Conservation (phyloP, 2,329 filamentous ascomycete genomes). For the Madurella fahalii region DNA sequence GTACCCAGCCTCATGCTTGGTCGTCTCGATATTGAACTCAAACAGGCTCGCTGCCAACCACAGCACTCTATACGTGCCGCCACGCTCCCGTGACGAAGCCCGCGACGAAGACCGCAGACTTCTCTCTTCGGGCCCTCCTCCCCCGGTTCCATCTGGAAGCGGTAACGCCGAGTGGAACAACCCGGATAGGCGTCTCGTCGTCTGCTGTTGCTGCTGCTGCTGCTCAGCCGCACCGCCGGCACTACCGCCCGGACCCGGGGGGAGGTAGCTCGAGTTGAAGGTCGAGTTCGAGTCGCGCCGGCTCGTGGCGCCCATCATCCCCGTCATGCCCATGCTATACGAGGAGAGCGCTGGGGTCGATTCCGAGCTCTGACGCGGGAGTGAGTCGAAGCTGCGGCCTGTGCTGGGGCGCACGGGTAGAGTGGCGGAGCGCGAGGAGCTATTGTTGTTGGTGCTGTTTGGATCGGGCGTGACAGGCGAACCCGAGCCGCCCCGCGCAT, state of each 20-base stretch:
- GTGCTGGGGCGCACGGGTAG: conserved; percentile 52
- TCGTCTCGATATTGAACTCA: conserved; percentile 93
- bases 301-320: conserved; percentile 27
- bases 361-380: conserved; percentile 51
- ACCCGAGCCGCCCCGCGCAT: conserved; percentile 51
- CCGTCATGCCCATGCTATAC: conserved; percentile 21
- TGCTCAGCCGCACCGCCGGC: conserved; percentile 10
- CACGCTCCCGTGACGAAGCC: conserved; percentile 57
- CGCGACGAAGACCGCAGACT: conserved; percentile 47
- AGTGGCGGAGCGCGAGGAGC: conserved; percentile 44
- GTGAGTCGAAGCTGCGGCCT: conserved; percentile 56
- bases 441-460: conserved; percentile 31
- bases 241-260: conserved; percentile 7
- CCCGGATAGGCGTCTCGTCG: conserved; percentile 61
- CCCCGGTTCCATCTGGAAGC: conserved; percentile 61
- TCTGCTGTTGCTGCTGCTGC: conserved; percentile 17
- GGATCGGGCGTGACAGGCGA: conserved; percentile 55
- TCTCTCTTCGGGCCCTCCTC: conserved; percentile 30
- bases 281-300: conserved; percentile 54
- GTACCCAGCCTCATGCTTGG: conserved; percentile 88
- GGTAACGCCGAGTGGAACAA: conserved; percentile 87
- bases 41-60: conserved; percentile 93
- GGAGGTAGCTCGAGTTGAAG: conserved; percentile 45
- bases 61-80: conserved; percentile 61
- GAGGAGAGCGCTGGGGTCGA: conserved; percentile 31